Conservation (phyloP, 768 basidiomycete species). For the Lyophyllum decastes region DNA sequence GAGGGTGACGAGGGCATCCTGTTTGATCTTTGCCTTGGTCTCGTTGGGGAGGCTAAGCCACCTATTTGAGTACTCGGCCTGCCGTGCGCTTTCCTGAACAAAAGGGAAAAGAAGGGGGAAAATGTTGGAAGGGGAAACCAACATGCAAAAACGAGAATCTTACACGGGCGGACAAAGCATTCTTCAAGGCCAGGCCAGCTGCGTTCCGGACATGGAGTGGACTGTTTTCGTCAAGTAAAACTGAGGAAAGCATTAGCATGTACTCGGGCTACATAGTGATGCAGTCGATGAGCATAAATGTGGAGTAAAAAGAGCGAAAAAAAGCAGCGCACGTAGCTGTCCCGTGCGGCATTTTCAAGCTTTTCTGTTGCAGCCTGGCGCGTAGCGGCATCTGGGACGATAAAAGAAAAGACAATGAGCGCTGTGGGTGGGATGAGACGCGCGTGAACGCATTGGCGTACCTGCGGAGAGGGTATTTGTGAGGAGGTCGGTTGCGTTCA, state of each 20-base stretch:
- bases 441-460: constrained; percentile 43
- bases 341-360: constrained; percentile 81
- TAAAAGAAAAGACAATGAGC: constrained; percentile 21
- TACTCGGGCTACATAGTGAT: constrained; percentile 74
- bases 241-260: constrained; percentile 85
- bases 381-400: constrained; percentile 72
- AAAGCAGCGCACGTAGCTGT: constrained; percentile 80
- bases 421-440: constrained; percentile 26
- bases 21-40: constrained; percentile 82
- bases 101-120: constrained; percentile 14
- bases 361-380: constrained; percentile 91
- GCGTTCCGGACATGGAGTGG: constrained; percentile 84
- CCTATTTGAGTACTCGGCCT: constrained; percentile 72
- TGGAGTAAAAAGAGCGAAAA: constrained; percentile 15
- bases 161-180: constrained; percentile 88
- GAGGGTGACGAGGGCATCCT: constrained; percentile 81
- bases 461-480: constrained; percentile 91
- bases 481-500: constrained; percentile 92
- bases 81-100: constrained; percentile 70
- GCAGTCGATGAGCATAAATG: constrained; percentile 20
- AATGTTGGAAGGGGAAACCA: constrained; percentile 13
- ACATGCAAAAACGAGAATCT: constrained; percentile 30
- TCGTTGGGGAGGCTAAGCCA: constrained; percentile 79
- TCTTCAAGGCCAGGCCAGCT: constrained; percentile 97
- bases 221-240: constrained; percentile 76